phyloP scores from a whole-genome alignment of 2,329 filamentous ascomycete genomes.

The Leptographium radiaticola region DNA sequence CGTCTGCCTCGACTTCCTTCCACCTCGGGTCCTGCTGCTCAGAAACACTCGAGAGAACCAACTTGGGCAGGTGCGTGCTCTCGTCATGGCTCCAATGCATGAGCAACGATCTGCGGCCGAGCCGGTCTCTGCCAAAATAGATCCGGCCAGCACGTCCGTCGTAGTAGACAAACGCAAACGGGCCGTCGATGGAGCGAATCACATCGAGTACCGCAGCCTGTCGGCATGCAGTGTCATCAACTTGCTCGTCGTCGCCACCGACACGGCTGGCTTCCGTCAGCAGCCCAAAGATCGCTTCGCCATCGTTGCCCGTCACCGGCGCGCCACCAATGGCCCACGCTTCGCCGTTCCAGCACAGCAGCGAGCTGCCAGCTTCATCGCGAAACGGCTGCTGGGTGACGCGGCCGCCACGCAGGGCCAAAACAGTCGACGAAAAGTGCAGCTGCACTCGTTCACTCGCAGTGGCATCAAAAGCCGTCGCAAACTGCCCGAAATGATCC shows the following conservation, averaged over 20 bases:
- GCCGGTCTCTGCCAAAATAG: slow-evolving; percentile 75
- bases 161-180: slow-evolving; percentile 81
- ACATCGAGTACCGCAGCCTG: slow-evolving; percentile 23
- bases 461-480: slow-evolving; percentile 14
- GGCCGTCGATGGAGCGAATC: slow-evolving; percentile 56
- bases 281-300: slow-evolving; percentile 50
- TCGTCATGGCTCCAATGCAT: slow-evolving; percentile 25
- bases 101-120: slow-evolving; percentile 76
- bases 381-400: slow-evolving; percentile 62
- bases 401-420: slow-evolving; percentile 70
- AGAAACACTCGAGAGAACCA: slow-evolving; percentile 61
- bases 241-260: slow-evolving; percentile 8
- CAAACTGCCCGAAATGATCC: slow-evolving; percentile 37
- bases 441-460: slow-evolving; percentile 26
- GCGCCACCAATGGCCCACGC: slow-evolving; percentile 63
- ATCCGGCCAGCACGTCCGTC: slow-evolving; percentile 49
- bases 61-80: slow-evolving; percentile 19
- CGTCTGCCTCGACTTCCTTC: slow-evolving; percentile 74
- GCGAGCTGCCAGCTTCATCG: slow-evolving; percentile 40
- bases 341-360: slow-evolving; percentile 95
- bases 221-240: not conserved
- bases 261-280: slow-evolving; percentile 33
- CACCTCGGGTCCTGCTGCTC: slow-evolving; percentile 42
- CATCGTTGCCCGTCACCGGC: slow-evolving; percentile 63
- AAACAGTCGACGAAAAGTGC: slow-evolving; percentile 68